These are phyloP conservation scores for Nasturtium officinale DNA, from an alignment of 345 rosid species.

Conservation along the genomic window DNA sequence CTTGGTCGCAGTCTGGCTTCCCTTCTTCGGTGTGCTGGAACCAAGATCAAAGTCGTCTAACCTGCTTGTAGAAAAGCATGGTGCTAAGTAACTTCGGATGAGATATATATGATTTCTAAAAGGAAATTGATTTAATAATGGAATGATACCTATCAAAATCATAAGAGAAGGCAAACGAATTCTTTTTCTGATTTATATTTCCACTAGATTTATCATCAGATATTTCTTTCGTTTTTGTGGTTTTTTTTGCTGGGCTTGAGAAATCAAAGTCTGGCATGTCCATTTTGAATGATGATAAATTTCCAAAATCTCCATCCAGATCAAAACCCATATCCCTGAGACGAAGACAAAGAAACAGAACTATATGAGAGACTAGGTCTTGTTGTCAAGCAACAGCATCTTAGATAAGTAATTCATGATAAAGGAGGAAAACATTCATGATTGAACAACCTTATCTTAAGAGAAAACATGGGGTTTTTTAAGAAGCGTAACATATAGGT, in stretches of 20 bases:
- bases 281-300: slow-evolving; percentile 71
- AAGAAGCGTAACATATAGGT: slow-evolving; percentile 10
- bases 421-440: neutral
- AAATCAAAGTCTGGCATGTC: slow-evolving; percentile 87
- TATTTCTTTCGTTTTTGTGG: slow-evolving; percentile 58
- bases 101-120: neutral
- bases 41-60: slow-evolving; percentile 59
- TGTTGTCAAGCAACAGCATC: slow-evolving; percentile 22
- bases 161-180: slow-evolving; percentile 64
- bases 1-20: slow-evolving; percentile 44
- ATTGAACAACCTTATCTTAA: neutral
- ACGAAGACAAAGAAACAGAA: slow-evolving; percentile 25
- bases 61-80: slow-evolving; percentile 48
- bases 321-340: slow-evolving; percentile 82
- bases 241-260: slow-evolving; percentile 55
- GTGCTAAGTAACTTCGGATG: slow-evolving; percentile 32
- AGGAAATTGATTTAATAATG: slow-evolving; percentile 5
- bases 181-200: slow-evolving; percentile 49
- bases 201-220: slow-evolving; percentile 49
- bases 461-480: slow-evolving; percentile 15
- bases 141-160: slow-evolving; percentile 69
- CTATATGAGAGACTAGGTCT: slow-evolving; percentile 25
- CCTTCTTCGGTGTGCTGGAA: slow-evolving; percentile 49
- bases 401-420: slow-evolving; percentile 11
- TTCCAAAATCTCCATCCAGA: slow-evolving; percentile 71